phyloP scores from a whole-genome alignment of 768 basidiomycete genomes.

The Russula sp. region DNA sequence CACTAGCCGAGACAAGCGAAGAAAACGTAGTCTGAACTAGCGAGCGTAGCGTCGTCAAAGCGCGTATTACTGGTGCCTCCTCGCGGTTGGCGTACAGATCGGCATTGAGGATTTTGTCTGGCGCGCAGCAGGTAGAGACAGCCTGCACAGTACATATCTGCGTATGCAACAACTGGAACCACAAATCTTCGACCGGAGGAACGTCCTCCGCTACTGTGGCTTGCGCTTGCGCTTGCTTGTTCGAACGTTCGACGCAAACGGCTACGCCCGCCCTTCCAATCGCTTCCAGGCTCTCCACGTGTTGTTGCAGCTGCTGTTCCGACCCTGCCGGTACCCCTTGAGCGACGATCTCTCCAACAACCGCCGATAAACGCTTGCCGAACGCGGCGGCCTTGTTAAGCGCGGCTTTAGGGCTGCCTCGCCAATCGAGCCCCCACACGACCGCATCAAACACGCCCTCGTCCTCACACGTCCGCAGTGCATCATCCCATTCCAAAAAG shows the following conservation, averaged over 20 bases:
- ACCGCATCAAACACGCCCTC: constrained; percentile 69
- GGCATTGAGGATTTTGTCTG: constrained; percentile 25
- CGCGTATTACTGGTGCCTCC: constrained; percentile 25
- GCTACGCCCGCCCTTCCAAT: constrained; percentile 60
- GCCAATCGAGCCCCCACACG: constrained; percentile 73
- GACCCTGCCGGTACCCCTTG: background rate
- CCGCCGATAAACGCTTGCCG: constrained; percentile 49
- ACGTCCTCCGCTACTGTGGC: constrained; percentile 36
- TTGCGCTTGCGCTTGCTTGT: constrained; percentile 29
- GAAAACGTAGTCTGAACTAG: constrained; percentile 84
- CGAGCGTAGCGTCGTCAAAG: constrained; percentile 57
- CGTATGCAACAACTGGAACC: constrained; percentile 81
- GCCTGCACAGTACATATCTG: constrained; percentile 79
- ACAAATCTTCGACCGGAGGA: constrained; percentile 72
- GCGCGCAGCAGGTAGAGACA: constrained; percentile 47
- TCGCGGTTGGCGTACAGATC: background rate
- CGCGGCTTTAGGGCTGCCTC: constrained; percentile 60
- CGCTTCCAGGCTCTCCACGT: constrained; percentile 50
- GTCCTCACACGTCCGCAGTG: constrained; percentile 64
- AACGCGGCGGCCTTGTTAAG: constrained; percentile 63
- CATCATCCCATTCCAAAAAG: constrained; percentile 53
- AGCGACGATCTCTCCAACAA: constrained; percentile 43
- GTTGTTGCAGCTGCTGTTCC: constrained; percentile 35
- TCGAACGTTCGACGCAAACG: constrained; percentile 69
- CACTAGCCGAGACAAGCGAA: constrained; percentile 78